Evolutionary conservation across 192 early-diverging fungal genomes (phyloP).

Genomic region (Entophlyctis luteolus): DNA sequence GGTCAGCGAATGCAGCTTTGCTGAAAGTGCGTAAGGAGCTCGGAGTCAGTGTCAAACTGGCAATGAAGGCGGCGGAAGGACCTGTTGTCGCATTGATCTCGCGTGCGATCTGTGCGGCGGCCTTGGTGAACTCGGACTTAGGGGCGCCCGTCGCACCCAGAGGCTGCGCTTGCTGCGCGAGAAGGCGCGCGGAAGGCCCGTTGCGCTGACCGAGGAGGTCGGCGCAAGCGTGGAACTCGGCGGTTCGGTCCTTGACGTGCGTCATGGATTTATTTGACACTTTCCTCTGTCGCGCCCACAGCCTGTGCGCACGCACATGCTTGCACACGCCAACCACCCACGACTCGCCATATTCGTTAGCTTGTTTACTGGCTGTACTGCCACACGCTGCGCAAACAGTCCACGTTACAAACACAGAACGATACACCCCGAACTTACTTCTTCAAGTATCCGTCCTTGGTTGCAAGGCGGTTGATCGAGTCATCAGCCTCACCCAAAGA

Average conservation of each 20-base stretch:
- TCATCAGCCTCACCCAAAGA: slow-evolving; percentile 89
- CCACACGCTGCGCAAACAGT: slow-evolving; percentile 34
- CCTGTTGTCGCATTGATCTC: slow-evolving; percentile 81
- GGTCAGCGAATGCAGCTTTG: slow-evolving; percentile 81
- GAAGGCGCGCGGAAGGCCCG: slow-evolving; percentile 19
- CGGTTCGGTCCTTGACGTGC: slow-evolving; percentile 60
- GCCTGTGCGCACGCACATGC: background rate
- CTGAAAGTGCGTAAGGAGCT: background rate
- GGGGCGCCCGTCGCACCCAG: slow-evolving; percentile 38
- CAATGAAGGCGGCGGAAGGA: background rate
- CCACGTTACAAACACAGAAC: background rate
- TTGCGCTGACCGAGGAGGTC: slow-evolving; percentile 63
- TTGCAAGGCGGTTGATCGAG: slow-evolving; percentile 90
- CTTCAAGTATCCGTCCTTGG: slow-evolving; percentile 62
- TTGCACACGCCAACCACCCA: background rate
- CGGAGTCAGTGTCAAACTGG: background rate
- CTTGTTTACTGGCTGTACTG: slow-evolving; percentile 35
- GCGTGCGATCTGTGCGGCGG: slow-evolving; percentile 76
- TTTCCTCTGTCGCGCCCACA: background rate
- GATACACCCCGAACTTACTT: slow-evolving; percentile 37
- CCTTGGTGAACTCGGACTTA: slow-evolving; percentile 77
- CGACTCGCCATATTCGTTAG: background rate
- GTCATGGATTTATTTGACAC: background rate
- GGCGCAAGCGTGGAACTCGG: slow-evolving; percentile 80
- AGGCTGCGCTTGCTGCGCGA: slow-evolving; percentile 27